Evolutionary conservation across 75 land plant genomes (phyloP).

Genomic region (Selaginella tamariscina): DNA sequence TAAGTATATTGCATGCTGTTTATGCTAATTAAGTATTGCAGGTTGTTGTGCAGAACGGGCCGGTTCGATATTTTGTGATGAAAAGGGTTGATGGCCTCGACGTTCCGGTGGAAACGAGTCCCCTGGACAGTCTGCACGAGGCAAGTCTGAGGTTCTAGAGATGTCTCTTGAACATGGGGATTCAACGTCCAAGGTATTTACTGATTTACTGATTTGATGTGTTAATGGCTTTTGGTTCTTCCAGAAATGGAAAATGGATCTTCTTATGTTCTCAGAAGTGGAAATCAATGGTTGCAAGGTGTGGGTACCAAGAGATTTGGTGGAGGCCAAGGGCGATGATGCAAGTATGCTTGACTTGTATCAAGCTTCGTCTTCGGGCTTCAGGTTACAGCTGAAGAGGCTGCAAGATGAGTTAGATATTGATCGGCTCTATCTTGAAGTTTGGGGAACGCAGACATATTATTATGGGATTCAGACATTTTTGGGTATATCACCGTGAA

Average conservation of each 20-base stretch:
- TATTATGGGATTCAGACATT: not conserved
- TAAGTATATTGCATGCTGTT: conserved; percentile 2
- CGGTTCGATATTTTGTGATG: not conserved
- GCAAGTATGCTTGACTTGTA: no score
- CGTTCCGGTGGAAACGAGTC: not conserved
- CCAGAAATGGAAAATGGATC: conserved; percentile 1
- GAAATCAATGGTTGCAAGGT: not conserved
- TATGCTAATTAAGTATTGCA: not conserved
- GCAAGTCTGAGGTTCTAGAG: not conserved
- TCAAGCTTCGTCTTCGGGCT: not conserved
- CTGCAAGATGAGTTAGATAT: not conserved
- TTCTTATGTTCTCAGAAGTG: not conserved
- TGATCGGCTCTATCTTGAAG: not conserved
- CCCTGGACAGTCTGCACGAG: not conserved
- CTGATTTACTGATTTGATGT: conserved; percentile 2
- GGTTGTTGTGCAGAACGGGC: not conserved
- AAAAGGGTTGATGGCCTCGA: not conserved
- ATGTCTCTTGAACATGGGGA: not conserved
- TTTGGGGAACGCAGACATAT: not conserved
- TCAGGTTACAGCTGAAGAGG: not conserved
- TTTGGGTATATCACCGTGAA: no score
- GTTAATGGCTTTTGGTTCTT: no score
- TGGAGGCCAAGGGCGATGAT: conserved; percentile 1
- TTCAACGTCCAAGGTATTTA: no score
- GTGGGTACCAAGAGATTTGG: conserved; percentile 3